Base-by-base conservation (phyloP, 2,329 filamentous ascomycete genomes). In the Thielaviopsis euricoi region DNA sequence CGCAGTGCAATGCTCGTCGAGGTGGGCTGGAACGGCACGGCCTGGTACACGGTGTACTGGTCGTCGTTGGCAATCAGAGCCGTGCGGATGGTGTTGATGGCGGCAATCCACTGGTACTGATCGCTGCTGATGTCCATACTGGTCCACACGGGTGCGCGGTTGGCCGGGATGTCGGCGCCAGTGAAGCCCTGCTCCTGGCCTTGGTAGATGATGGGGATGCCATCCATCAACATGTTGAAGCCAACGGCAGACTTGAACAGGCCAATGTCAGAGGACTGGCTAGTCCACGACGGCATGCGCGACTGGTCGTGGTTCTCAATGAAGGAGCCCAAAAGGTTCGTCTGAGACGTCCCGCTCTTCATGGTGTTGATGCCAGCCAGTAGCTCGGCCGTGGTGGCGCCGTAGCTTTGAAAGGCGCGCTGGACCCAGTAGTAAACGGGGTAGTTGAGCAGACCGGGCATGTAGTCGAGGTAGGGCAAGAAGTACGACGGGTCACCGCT, bases 291-390 rank as follows among this genome's bases (percentile, higher is more conserved):
- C 79, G 73, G 2, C 76, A 77, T 5, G 83, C 68, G 73, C 2
- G 75, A 74, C 59, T 81, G 75, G 64, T 85, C 81, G 65, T 85
- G 81, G 63, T 84, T 84, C 64, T 85, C 81, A 57, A 78, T 72
- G 64, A 83, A 85, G 0, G 73, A 76, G 57, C 73, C 74, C 64
- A 75, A 72, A 61, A 72, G 73, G 46, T 71, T 65, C 1, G 71
- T 63, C 64, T 69, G 63, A 59, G 73, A 70, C 58, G 70, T 70
- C 33, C 76, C 80, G 33, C 83, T 72, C 63, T 80, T 74, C 6
- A 83, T 76, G 46, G 79, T 74, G 63, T 79, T 76, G 62, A 81
- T 79, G 61, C 78, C 76, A 65, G 85, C 83, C 2, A 82, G 75
- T 80, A 85, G 84, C 25, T 61, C 60, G 15, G 60, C 50, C 22